Evolutionary conservation across 1,284 basidiomycete genomes (phyloP).

Genomic region (Baeospora myosura): DNA sequence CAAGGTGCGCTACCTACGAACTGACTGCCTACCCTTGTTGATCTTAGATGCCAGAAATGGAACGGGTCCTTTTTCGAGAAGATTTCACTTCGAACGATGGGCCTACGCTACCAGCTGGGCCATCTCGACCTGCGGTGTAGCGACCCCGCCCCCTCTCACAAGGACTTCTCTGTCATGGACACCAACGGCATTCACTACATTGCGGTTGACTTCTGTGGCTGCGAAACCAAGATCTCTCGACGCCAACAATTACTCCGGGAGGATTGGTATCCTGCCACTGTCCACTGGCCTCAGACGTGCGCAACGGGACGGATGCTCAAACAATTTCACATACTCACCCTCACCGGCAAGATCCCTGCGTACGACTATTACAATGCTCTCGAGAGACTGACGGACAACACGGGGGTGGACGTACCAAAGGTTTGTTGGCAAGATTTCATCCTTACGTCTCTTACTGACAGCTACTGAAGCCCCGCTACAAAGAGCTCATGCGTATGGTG

Average conservation of each 20-base stretch:
- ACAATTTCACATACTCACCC: constrained; percentile 17
- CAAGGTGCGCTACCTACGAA: neutral
- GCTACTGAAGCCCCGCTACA: no score
- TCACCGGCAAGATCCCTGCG: constrained; percentile 16
- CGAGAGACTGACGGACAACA: constrained; percentile 17
- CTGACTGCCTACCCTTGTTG: no score
- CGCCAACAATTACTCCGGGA: constrained; percentile 21
- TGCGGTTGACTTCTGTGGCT: constrained; percentile 25
- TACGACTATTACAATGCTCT: constrained; percentile 20
- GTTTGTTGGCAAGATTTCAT: no score
- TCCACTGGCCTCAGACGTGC: constrained; percentile 18
- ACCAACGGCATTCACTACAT: constrained; percentile 24
- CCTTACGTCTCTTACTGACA: no score
- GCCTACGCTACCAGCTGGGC: constrained; percentile 20
- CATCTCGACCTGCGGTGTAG: constrained; percentile 9
- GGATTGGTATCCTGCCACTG: constrained; percentile 20
- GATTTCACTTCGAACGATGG: constrained; percentile 12
- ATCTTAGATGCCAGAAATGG: no score
- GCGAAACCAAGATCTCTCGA: constrained; percentile 7
- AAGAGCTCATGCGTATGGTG: neutral
- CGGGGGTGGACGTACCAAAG: constrained; percentile 8
- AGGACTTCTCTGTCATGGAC: constrained; percentile 24
- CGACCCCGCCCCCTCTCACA: no score
- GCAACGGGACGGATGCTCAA: constrained; percentile 19
- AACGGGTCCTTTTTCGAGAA: constrained; percentile 12